Conservation (phyloP, 2,329 filamentous ascomycete species). For the Ophiostoma piceae region DNA sequence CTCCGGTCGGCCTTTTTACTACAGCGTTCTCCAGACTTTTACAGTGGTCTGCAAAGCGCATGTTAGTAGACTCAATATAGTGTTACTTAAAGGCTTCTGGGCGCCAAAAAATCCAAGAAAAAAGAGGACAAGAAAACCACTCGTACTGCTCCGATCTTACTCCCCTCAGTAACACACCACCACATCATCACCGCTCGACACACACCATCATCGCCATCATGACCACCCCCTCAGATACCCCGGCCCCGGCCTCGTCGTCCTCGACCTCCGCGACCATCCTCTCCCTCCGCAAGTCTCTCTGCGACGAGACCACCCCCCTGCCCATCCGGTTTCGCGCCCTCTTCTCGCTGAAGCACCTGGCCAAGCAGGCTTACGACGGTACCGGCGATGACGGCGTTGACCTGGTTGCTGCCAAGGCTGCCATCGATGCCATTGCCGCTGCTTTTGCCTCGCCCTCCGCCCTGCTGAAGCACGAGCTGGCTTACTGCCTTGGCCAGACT, state of each 20-base stretch:
- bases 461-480: conserved; percentile 90
- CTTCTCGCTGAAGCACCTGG: conserved; percentile 94
- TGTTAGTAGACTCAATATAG: background rate
- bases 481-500: conserved; percentile 93
- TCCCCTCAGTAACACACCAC: background rate
- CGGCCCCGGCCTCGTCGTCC: conserved; percentile 21
- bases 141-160: background rate
- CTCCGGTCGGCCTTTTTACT: conserved; percentile 17
- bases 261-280: conserved; percentile 45
- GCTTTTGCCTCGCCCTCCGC: conserved; percentile 80
- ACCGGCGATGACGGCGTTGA: conserved; percentile 37
- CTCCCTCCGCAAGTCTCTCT: conserved; percentile 68
- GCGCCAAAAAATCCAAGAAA: background rate
- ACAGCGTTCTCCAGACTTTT: background rate
- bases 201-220: conserved; percentile 25
- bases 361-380: conserved; percentile 47
- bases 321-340: conserved; percentile 90
- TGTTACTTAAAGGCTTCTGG: background rate
- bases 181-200: background rate
- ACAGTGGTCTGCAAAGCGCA: background rate
- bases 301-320: conserved; percentile 73
- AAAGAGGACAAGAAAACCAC: background rate
- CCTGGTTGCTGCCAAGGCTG: conserved; percentile 44
- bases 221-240: conserved; percentile 29
- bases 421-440: conserved; percentile 78